These are phyloP conservation scores for Claviceps paspali DNA, from an alignment of 2,329 filamentous ascomycete species.

Conservation along the genomic window DNA sequence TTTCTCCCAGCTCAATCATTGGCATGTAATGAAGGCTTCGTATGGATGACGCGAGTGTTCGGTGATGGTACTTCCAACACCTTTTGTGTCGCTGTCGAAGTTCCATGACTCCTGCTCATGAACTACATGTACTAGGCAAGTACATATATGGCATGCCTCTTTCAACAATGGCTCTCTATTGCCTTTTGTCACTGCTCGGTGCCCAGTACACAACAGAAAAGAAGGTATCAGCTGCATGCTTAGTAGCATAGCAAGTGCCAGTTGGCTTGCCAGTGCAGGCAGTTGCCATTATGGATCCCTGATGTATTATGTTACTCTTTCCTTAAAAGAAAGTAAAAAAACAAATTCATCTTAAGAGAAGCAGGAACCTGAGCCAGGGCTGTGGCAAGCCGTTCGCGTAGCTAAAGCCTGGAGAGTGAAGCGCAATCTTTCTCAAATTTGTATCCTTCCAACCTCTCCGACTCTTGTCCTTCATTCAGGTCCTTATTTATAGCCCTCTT, in stretches of 20 bases:
- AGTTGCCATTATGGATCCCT: neutral
- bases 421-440: neutral
- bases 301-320: constrained; percentile 2
- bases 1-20: too few relatives aligned
- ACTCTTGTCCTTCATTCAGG: constrained; percentile 5
- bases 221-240: neutral
- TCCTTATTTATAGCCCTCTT: constrained; percentile 4
- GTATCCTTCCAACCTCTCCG: constrained; percentile 5
- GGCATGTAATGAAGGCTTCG: too few relatives aligned
- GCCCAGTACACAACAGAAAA: neutral
- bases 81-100: too few relatives aligned
- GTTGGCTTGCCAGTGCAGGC: neutral
- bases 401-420: neutral
- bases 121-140: too few relatives aligned
- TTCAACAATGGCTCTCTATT: too few relatives aligned
- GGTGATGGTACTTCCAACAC: too few relatives aligned
- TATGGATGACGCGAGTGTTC: too few relatives aligned
- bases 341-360: neutral
- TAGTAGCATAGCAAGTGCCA: neutral
- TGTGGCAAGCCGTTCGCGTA: neutral
- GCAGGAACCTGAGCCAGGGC: neutral
- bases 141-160: too few relatives aligned
- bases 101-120: too few relatives aligned
- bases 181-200: too few relatives aligned
- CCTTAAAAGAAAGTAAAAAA: neutral